Evolutionary conservation across 805 yeast genomes (phyloP), one percentile per base, ranked within the genome.

Genomic region (Helenozyma baotianmanensis): DNA sequence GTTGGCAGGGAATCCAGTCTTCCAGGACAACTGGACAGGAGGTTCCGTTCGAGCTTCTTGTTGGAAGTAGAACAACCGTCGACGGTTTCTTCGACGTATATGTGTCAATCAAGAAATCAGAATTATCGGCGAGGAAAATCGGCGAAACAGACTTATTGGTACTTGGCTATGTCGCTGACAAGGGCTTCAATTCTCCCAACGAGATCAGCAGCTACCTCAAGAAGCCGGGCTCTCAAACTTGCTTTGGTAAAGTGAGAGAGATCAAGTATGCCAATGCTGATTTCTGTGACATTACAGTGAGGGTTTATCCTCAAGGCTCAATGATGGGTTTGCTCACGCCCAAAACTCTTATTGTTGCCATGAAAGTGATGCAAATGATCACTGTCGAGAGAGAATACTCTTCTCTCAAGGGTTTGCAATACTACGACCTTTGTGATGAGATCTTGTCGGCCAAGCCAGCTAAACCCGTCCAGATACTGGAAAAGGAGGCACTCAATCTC

Each of bases 321-420:
- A 66, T 80, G 68, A 54, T 71, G 48, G 64, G 75, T 1, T 64
- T 71, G 35, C 54, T 89, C 30, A 68, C 80, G 1, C 83, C 92
- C 0, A 74, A 82, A 29, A 59, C 80, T 6, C 72, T 74, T 14
- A 54, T 90, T 4, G 71, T 74, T 29, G 88, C 80, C 12, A 71
- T 87, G 72, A 72, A 76, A 35, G 81, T 89, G 2, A 80, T 84
- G 75, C 92, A 81, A 47, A 78, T 92, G 88, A 74, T 83, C 1
- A 90, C 99, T 0, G 74, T 89, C 11, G 98, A 92, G 56, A 80
- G 99, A 64, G 98, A 92, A 53, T 94, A 68, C 48, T 73, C 89
- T 0, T 82, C 98, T 0, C 60, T 94, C 45, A 76, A 71, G 53
- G 97, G 95, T 1, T 64, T 92, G 33, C 80, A 73, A 32, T 88